phyloP scores from a whole-genome alignment of 345 rosid species.

The Populus simonii region DNA sequence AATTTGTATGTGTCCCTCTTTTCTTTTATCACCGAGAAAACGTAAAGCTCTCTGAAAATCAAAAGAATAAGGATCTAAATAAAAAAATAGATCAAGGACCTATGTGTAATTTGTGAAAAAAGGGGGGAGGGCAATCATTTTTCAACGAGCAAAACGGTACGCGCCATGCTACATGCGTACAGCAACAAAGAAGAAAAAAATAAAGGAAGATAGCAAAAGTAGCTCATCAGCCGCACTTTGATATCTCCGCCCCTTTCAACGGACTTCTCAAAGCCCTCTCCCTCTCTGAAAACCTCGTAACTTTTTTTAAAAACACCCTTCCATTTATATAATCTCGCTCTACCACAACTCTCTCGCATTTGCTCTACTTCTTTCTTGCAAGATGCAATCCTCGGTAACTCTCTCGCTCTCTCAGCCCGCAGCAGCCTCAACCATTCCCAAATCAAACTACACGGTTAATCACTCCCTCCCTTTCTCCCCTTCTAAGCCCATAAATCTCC shows the following conservation, averaged over 20 bases:
- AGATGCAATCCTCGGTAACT: slow-evolving; percentile 62
- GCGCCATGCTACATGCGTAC: slow-evolving; percentile 14
- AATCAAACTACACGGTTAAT: slow-evolving; percentile 30
- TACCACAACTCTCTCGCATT: background rate
- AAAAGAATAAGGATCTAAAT: background rate
- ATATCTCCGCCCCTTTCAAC: slow-evolving; percentile 53
- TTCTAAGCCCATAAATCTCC: slow-evolving; percentile 52
- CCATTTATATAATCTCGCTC: slow-evolving; percentile 1
- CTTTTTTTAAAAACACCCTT: background rate
- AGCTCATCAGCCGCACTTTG: slow-evolving; percentile 57
- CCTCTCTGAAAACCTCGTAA: background rate
- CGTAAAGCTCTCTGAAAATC: too few relatives aligned
- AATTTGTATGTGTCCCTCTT: too few relatives aligned
- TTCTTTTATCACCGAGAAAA: too few relatives aligned
- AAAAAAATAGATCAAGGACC: background rate
- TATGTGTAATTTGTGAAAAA: background rate
- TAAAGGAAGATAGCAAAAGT: slow-evolving; percentile 12
- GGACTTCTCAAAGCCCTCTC: slow-evolving; percentile 42
- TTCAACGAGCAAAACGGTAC: background rate
- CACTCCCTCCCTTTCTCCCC: slow-evolving; percentile 15
- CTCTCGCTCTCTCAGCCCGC: slow-evolving; percentile 43
- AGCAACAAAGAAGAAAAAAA: slow-evolving; percentile 3
- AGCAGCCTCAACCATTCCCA: slow-evolving; percentile 23
- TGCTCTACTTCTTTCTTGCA: background rate
- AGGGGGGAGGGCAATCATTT: too few relatives aligned